Conservation (phyloP, 805 yeast genomes). For the Spathaspora girioi region DNA sequence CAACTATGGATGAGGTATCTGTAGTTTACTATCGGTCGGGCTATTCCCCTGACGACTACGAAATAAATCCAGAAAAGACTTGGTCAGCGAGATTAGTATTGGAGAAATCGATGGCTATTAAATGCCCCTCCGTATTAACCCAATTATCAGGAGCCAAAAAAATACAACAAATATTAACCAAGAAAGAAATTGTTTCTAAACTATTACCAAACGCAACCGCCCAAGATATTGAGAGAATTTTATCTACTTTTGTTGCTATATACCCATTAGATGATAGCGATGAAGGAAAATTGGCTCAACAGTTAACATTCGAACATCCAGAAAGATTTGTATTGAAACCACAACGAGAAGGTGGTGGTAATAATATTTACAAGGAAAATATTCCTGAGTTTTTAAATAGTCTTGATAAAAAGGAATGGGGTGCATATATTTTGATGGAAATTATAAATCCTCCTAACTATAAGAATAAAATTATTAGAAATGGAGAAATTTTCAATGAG, state of each 20-base stretch:
- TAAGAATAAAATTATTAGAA: constrained; percentile 67
- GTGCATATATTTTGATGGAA: constrained; percentile 91
- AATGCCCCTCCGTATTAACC: constrained; percentile 85
- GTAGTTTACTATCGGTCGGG: constrained; percentile 91
- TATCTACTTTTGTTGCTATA: constrained; percentile 76
- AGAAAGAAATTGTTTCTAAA: constrained; percentile 41
- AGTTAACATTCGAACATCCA: constrained; percentile 65
- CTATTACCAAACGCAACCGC: constrained; percentile 38
- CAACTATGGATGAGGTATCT: constrained; percentile 68
- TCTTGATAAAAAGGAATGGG: constrained; percentile 72
- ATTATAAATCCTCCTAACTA: constrained; percentile 74
- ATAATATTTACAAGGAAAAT: constrained; percentile 82
- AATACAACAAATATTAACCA: constrained; percentile 83
- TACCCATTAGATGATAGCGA: constrained; percentile 77
- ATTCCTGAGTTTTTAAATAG: constrained; percentile 69
- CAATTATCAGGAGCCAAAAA: constrained; percentile 94
- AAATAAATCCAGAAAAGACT: constrained; percentile 45
- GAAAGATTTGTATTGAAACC: constrained; percentile 85
- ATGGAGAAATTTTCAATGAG: constrained; percentile 59
- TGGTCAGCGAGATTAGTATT: constrained; percentile 77
- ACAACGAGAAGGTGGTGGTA: constrained; percentile 99
- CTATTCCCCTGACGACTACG: constrained; percentile 80
- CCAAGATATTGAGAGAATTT: constrained; percentile 29
- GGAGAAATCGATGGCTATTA: constrained; percentile 77
- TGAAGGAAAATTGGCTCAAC: constrained; percentile 58